phyloP scores from a whole-genome alignment of 23 red algal species.

The Gracilaria caudata region DNA sequence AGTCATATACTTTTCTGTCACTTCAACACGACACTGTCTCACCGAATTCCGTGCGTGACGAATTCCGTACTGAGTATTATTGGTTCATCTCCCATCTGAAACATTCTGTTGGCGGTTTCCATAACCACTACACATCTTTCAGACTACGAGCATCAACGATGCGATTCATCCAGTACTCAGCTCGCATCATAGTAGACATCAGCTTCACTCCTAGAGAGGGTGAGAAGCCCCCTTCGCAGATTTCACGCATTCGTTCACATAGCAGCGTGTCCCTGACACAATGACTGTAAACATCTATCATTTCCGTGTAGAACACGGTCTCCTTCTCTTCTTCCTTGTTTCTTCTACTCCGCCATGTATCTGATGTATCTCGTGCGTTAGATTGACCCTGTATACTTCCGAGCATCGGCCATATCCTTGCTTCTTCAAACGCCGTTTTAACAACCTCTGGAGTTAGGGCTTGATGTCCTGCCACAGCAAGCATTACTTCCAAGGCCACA shows the following conservation, averaged over 20 bases:
- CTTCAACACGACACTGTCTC: too few relatives aligned
- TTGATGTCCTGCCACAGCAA: not conserved
- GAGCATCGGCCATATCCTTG: constrained; percentile 14
- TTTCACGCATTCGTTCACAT: not conserved
- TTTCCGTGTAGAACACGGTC: not conserved
- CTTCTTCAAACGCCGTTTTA: not conserved
- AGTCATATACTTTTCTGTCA: too few relatives aligned
- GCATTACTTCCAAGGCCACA: not conserved
- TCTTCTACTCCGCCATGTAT: not conserved
- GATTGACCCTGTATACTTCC: not conserved
- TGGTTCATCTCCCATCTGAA: too few relatives aligned
- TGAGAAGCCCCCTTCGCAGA: not conserved
- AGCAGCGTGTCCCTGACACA: not conserved
- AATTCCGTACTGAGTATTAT: too few relatives aligned
- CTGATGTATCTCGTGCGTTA: not conserved
- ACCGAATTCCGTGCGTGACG: too few relatives aligned
- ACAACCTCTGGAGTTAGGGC: constrained; percentile 11
- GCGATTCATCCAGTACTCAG: not conserved
- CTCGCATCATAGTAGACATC: not conserved
- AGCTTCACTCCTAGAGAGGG: not conserved
- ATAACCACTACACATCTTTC: not conserved
- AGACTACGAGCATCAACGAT: not conserved
- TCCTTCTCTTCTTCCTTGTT: not conserved
- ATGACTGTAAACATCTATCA: not conserved
- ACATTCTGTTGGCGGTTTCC: too few relatives aligned